Conservation (phyloP, 2,329 filamentous ascomycete genomes). For the Dactylonectria estremocensis region DNA sequence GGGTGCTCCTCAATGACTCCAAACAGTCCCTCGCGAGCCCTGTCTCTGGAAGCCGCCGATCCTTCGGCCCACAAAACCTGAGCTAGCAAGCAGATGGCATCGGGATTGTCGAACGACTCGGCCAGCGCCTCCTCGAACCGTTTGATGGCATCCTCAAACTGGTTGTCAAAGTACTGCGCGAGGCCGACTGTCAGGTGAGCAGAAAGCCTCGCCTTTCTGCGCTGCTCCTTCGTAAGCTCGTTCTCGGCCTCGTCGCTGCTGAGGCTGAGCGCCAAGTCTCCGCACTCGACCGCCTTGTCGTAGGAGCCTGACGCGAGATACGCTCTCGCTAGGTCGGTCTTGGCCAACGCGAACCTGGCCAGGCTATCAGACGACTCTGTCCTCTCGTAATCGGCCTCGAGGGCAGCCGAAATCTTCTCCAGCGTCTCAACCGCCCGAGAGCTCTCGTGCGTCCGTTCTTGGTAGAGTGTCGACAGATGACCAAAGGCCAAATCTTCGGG, state of each 20-base stretch:
- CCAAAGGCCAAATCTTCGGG: conserved; percentile 80
- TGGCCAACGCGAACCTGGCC: conserved; percentile 84
- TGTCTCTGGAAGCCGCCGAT: conserved; percentile 78
- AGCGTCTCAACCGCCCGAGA: conserved; percentile 75
- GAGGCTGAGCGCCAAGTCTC: conserved; percentile 84
- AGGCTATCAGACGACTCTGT: conserved; percentile 84
- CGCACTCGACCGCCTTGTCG: conserved; percentile 81
- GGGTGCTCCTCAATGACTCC: conserved; percentile 82
- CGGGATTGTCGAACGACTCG: conserved; percentile 82
- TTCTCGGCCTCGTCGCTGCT: conserved; percentile 80
- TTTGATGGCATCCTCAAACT: conserved; percentile 78
- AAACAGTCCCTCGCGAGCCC: conserved; percentile 86
- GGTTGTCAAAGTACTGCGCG: conserved; percentile 80
- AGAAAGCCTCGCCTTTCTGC: conserved; percentile 82
- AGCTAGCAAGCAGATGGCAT: conserved; percentile 88
- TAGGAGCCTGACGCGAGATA: conserved; percentile 80
- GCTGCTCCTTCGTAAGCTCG: conserved; percentile 75
- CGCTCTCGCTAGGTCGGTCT: conserved; percentile 88
- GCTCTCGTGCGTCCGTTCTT: conserved; percentile 84
- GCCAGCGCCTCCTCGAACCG: conserved; percentile 86
- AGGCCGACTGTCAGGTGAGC: conserved; percentile 89
- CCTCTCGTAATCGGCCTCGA: conserved; percentile 88
- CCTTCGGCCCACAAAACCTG: conserved; percentile 96
- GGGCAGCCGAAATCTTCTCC: conserved; percentile 74
- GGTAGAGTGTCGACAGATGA: conserved; percentile 85